Percentiles rank a stretch among this genome's conserved stretches.
Conservation (phyloP, 75 land plant species). For the Pinus tabuliformis region DNA sequence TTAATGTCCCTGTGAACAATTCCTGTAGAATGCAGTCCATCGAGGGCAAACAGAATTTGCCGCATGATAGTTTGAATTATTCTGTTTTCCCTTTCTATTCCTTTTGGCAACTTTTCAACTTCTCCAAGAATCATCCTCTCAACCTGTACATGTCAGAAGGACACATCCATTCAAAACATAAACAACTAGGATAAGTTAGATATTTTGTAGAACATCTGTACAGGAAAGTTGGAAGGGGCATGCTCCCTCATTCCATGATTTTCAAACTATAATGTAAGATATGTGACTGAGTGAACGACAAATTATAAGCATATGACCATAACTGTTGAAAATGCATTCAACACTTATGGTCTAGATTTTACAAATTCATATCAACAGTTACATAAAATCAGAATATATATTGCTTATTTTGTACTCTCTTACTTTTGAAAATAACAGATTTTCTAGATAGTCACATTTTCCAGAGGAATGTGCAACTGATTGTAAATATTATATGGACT, state of each 20-base stretch:
- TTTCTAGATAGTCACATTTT: no score
- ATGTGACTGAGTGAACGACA: not conserved
- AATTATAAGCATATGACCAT: not conserved
- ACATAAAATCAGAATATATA: not conserved
- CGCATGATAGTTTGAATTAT: slow-evolving; percentile 86
- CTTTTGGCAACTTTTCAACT: slow-evolving; percentile 76
- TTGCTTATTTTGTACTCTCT: not conserved
- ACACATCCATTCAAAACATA: not conserved
- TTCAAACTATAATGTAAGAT: not conserved
- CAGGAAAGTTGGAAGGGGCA: not conserved
- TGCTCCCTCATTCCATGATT: not conserved
- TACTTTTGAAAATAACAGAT: not conserved
- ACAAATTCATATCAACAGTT: not conserved
- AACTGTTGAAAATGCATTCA: not conserved
- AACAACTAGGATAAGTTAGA: not conserved
- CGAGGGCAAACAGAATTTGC: slow-evolving; percentile 80
- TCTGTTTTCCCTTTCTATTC: slow-evolving; percentile 87
- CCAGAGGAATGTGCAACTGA: no score
- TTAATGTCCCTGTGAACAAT: slow-evolving; percentile 98
- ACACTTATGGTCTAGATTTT: no score
- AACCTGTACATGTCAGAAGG: slow-evolving; percentile 41
- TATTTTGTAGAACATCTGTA: not conserved
- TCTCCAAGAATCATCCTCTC: slow-evolving; percentile 78
- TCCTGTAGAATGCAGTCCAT: slow-evolving; percentile 94
- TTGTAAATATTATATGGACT: no score